A percentile compares a stretch with the other conserved stretches of the same genome.
Conservation (phyloP, 2,329 filamentous ascomycete species). For the Colletotrichum euphorbiae region DNA sequence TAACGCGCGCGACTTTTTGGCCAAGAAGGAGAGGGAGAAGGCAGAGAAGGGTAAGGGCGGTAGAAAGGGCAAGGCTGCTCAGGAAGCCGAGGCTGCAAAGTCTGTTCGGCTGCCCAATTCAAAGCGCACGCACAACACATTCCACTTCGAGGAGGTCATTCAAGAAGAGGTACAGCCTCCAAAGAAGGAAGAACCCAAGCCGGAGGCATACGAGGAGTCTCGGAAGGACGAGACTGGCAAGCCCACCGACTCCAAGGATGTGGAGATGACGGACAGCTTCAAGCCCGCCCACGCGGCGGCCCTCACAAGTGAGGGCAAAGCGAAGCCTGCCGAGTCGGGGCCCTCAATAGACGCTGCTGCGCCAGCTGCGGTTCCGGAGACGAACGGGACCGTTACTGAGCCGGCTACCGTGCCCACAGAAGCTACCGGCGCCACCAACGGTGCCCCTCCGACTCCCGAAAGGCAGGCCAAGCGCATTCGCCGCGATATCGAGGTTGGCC, state of each 20-base stretch:
- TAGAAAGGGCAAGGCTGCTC: slow-evolving; percentile 63
- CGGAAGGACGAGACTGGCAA: slow-evolving; percentile 22
- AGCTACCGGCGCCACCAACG: slow-evolving; percentile 41
- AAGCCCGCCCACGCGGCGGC: slow-evolving; percentile 38
- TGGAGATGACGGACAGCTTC: slow-evolving; percentile 41
- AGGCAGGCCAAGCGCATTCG: slow-evolving; percentile 67
- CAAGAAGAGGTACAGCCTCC: slow-evolving; percentile 63
- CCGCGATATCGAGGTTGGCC: slow-evolving; percentile 79
- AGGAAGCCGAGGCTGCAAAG: slow-evolving; percentile 68
- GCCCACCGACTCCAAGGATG: slow-evolving; percentile 38
- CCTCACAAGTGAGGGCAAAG: slow-evolving; percentile 30
- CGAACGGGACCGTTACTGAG: slow-evolving; percentile 40
- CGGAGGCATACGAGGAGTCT: slow-evolving; percentile 37
- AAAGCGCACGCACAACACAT: slow-evolving; percentile 75
- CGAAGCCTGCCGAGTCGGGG: slow-evolving; percentile 42
- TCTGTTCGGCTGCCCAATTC: slow-evolving; percentile 75
- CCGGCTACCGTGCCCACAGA: slow-evolving; percentile 30
- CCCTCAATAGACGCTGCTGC: slow-evolving; percentile 39
- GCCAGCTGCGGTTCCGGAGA: slow-evolving; percentile 35
- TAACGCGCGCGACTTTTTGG: slow-evolving; percentile 84
- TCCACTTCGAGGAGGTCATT: slow-evolving; percentile 77
- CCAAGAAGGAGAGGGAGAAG: slow-evolving; percentile 86
- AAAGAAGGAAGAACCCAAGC: slow-evolving; percentile 43
- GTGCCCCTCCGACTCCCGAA: slow-evolving; percentile 50
- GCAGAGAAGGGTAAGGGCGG: slow-evolving; percentile 69